Evolutionary conservation across 2,329 filamentous ascomycete genomes (phyloP).

Genomic region (Sporothrix brunneoviolacea): DNA sequence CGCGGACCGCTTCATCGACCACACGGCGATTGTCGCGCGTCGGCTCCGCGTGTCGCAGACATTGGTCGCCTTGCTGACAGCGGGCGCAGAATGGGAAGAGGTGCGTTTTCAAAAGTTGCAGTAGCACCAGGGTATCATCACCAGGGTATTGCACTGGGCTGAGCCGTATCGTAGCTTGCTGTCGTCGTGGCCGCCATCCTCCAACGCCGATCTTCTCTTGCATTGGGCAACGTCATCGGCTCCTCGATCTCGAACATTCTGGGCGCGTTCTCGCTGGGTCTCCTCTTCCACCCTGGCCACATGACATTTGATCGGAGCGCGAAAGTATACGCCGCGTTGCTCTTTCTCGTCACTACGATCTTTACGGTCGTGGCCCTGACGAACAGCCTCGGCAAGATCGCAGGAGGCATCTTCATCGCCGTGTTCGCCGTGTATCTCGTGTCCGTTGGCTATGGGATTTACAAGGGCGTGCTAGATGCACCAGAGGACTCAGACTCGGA

Average conservation of each 20-base stretch:
- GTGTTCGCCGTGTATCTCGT: slow-evolving; percentile 1
- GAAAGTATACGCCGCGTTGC: neutral
- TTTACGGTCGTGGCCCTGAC: neutral
- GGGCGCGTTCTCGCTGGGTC: neutral
- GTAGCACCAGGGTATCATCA: too few species aligned
- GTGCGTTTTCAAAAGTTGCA: neutral
- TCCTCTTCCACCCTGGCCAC: neutral
- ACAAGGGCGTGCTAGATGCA: neutral
- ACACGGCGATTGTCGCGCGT: slow-evolving; percentile 1
- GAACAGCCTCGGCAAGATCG: neutral
- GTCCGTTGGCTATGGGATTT: neutral
- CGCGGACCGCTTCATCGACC: slow-evolving; percentile 3
- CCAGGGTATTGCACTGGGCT: too few species aligned
- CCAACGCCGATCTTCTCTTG: neutral
- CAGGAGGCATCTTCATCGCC: slow-evolving; percentile 1
- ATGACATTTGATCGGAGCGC: neutral
- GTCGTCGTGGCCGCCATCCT: neutral
- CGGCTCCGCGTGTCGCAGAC: neutral
- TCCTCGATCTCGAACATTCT: slow-evolving; percentile 2
- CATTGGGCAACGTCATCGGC: slow-evolving; percentile 3
- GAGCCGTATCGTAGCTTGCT: neutral
- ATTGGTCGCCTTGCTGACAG: slow-evolving; percentile 1
- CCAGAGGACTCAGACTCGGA: neutral
- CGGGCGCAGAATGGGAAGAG: slow-evolving; percentile 3
- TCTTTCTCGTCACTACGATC: slow-evolving; percentile 3